Percentiles rank a stretch among this genome's conserved stretches.
Evolutionary conservation across 192 early-diverging fungal genomes (phyloP).

Genomic region (Backusella parvicylindrica): DNA sequence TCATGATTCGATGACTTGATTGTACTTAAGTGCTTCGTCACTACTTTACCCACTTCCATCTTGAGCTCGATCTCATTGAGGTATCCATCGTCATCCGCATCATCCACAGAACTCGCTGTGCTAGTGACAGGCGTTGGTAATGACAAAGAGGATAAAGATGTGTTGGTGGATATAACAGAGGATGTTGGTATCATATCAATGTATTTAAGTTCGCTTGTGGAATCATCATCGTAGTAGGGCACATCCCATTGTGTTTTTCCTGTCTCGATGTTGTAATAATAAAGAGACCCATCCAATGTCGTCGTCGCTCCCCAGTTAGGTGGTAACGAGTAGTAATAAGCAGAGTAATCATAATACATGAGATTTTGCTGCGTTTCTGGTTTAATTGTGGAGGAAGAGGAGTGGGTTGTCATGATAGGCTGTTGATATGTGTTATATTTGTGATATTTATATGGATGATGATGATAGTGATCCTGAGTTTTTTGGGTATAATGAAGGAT

Average conservation of each 20-base stretch:
- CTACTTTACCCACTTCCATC: slow-evolving; percentile 23
- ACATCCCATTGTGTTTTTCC: slow-evolving; percentile 48
- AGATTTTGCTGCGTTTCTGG: not conserved
- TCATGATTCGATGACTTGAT: slow-evolving; percentile 41
- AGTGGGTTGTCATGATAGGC: not conserved
- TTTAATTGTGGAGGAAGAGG: not conserved
- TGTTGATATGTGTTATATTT: not conserved
- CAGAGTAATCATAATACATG: not conserved
- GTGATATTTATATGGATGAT: not conserved
- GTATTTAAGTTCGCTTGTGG: not conserved
- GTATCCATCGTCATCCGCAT: not conserved
- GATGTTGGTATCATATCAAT: not conserved
- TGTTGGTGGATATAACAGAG: too few species aligned
- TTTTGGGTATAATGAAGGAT: not conserved
- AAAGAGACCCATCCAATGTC: slow-evolving; percentile 40
- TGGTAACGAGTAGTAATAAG: slow-evolving; percentile 28
- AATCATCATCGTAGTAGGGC: slow-evolving; percentile 19
- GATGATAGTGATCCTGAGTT: not conserved
- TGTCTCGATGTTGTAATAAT: slow-evolving; percentile 52
- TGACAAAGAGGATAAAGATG: not conserved
- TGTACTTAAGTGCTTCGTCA: slow-evolving; percentile 34
- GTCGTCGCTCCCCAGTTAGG: slow-evolving; percentile 45
- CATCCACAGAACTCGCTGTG: not conserved
- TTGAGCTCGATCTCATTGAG: slow-evolving; percentile 23
- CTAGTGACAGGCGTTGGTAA: slow-evolving; percentile 2